Evolutionary conservation across 2,329 filamentous ascomycete genomes (phyloP), one percentile per base, ranked within the genome.

Genomic region (Xylariomycetidae sp.): DNA sequence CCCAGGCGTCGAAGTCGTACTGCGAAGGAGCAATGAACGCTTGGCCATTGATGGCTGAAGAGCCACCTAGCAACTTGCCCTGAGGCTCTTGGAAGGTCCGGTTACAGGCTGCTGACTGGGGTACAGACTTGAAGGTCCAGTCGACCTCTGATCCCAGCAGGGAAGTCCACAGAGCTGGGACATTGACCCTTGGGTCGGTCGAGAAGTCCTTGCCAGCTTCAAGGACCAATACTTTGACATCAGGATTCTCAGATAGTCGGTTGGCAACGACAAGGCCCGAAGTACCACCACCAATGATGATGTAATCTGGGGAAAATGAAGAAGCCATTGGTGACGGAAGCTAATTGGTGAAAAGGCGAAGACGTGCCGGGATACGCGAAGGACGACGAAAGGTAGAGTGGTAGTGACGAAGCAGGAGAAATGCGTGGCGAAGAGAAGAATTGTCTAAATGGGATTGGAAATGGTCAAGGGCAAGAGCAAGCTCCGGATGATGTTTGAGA

Each of bases 41-140:
- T 18, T 44, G 44, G 8, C 45, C 46, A 17, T 51, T 50, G 30
- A 52, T 44, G 2, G 44, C 46, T 9, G 34, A 41, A 4, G 47
- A 50, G 3, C 49, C 47, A 17, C 47, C 49, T 4, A 50, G 36
- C 2, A 20, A 30, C 31, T 43, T 46, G 4, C 45, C 44, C 20
- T 40, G 46, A 2, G 44, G 36, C 1, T 29, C 16, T 18, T 27
- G 30, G 14, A 49, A 36, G 13, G 17, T 13, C n/a, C 44, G 32
- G 2, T 36, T 38, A 5, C 25, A 18, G 0, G 46, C 32, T 6
- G 37, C 36, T 5, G 30, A 15, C 18, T 48, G 45, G 14, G 42
- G 33, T n/a, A 37, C 12, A 13, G 42, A 29, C 25, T 38, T 36
- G 16, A 30, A 45, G 4, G 38, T 26, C 38, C 38, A 41, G 22